Percentiles rank a stretch among this genome's conserved stretches.
These are phyloP conservation scores for Sicyos baderoa DNA, from an alignment of 306 rosid species.

Conservation along the genomic window DNA sequence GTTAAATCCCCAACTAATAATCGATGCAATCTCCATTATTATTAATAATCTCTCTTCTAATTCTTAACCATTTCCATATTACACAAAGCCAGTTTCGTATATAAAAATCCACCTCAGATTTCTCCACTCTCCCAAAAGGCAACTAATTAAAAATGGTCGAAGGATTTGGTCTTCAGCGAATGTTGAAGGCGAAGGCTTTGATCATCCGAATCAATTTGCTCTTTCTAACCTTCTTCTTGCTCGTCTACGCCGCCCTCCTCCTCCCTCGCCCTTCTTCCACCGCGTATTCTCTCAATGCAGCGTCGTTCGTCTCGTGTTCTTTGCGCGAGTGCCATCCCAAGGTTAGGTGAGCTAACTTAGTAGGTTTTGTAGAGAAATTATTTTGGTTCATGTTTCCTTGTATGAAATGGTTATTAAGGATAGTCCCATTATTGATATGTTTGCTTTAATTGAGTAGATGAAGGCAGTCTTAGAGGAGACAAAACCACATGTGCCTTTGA, in stretches of 20 bases:
- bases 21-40: constrained; percentile 27
- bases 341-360: constrained; percentile 79
- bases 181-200: constrained; percentile 62
- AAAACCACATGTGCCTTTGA: neutral
- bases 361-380: neutral
- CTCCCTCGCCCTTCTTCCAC: constrained; percentile 75
- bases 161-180: constrained; percentile 37
- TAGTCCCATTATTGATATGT: neutral
- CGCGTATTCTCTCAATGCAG: constrained; percentile 54
- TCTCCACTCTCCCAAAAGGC: neutral
- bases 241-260: constrained; percentile 53
- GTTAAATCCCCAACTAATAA: constrained; percentile 25
- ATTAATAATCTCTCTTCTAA: constrained; percentile 19
- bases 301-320: constrained; percentile 65
- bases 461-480: constrained; percentile 52
- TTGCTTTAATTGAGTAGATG: constrained; percentile 22
- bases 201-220: constrained; percentile 59
- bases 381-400: neutral
- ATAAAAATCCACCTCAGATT: constrained; percentile 19
- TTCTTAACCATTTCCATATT: constrained; percentile 16
- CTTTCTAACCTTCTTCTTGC: constrained; percentile 49
- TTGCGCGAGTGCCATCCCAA: constrained; percentile 70
- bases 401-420: neutral
- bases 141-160: constrained; percentile 27
- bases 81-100: constrained; percentile 18